Evolutionary conservation across 352 stramenopile species (phyloP).

Genomic region (Phytophthora tubulina): DNA sequence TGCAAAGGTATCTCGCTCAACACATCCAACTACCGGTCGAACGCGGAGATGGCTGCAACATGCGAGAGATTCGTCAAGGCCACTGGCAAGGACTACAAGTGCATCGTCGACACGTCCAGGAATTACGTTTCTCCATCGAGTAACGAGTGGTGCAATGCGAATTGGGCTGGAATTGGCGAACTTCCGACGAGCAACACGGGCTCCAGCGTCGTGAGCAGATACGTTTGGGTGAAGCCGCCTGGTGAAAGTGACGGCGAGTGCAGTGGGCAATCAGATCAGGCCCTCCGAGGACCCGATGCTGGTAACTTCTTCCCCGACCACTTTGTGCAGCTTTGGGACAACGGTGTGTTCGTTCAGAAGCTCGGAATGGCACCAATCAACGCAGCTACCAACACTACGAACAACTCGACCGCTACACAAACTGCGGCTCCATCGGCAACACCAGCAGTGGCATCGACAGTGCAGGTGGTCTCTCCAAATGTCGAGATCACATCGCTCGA

Average conservation of each 20-base stretch:
- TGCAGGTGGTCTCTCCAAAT: conserved; percentile 3
- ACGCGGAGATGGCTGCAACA: conserved; percentile 36
- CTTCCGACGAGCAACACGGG: conserved; percentile 46
- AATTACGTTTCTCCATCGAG: conserved; percentile 35
- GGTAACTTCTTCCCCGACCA: conserved; percentile 61
- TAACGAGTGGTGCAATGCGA: conserved; percentile 60
- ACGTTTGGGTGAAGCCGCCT: conserved; percentile 58
- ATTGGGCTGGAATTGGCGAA: conserved; percentile 47
- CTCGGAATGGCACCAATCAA: conserved; percentile 36
- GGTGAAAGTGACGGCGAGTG: conserved; percentile 63
- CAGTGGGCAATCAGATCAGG: conserved; percentile 33
- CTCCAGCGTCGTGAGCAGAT: conserved; percentile 43
- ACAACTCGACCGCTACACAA: conserved; percentile 12
- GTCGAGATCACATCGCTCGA: conserved; percentile 21
- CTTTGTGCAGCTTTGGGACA: conserved; percentile 68
- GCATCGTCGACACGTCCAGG: conserved; percentile 54
- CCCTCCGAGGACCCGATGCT: conserved; percentile 49
- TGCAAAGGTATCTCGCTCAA: conserved; percentile 65
- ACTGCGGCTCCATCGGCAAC: neutral
- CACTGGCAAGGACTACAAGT: conserved; percentile 44
- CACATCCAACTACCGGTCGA: conserved; percentile 65
- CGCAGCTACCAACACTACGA: conserved; percentile 5
- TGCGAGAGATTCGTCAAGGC: conserved; percentile 48
- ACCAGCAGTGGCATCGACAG: neutral
- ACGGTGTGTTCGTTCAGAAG: conserved; percentile 53